Percentiles rank a stretch among this genome's conserved stretches.
phyloP scores from a whole-genome alignment of 768 basidiomycete genomes.

The Lentinus tigrinus region DNA sequence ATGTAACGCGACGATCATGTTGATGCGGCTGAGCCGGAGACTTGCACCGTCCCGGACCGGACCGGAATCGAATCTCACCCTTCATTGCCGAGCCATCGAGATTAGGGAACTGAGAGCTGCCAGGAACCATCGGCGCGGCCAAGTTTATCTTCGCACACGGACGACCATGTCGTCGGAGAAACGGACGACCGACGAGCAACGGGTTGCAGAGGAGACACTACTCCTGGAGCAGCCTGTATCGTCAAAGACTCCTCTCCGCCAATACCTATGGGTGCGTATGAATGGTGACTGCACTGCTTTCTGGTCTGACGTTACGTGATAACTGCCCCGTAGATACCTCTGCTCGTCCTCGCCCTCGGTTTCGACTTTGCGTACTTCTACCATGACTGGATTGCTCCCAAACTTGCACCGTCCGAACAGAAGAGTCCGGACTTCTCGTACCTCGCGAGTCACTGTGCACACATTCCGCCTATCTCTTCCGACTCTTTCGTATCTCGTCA shows the following conservation, averaged over 20 bases:
- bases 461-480: constrained; percentile 45
- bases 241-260: background rate
- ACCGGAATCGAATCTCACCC: too few species aligned
- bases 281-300: background rate
- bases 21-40: too few species aligned
- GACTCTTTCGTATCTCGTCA: constrained; percentile 56
- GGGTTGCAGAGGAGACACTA: background rate
- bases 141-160: background rate
- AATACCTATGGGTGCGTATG: background rate
- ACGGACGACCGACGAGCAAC: background rate
- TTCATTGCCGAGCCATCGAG: too few species aligned
- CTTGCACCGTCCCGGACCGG: too few species aligned
- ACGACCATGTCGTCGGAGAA: background rate
- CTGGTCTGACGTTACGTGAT: background rate
- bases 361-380: background rate
- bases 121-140: background rate
- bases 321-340: background rate
- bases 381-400: background rate
- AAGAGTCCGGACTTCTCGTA: constrained; percentile 23
- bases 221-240: background rate
- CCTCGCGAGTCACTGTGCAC: constrained; percentile 43
- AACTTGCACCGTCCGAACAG: too few species aligned
- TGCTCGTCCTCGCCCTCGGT: background rate
- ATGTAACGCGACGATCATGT: too few species aligned
- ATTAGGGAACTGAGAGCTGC: background rate